A percentile compares a stretch with the other conserved stretches of the same genome.
Conservation (phyloP, 2,329 filamentous ascomycete species). For the Sporothrix schenckii region DNA sequence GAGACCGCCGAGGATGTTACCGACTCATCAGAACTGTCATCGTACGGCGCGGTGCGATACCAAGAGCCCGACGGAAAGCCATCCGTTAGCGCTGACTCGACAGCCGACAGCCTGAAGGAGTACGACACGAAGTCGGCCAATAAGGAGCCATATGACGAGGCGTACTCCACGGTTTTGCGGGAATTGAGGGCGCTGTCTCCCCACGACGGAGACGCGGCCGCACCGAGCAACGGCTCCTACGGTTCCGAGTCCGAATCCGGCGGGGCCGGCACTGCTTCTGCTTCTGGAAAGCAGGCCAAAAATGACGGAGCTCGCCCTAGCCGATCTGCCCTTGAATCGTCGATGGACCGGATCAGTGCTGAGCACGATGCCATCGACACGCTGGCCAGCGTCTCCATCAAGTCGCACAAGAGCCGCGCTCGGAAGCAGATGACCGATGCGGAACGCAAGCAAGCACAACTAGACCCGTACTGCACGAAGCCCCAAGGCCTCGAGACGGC, state of each 20-base stretch:
- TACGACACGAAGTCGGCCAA: slow-evolving; percentile 42
- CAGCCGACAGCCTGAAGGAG: slow-evolving; percentile 45
- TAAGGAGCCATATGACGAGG: slow-evolving; percentile 39
- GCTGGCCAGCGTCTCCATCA: slow-evolving; percentile 39
- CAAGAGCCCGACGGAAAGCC: slow-evolving; percentile 36
- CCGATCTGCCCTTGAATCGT: slow-evolving; percentile 40
- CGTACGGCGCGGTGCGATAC: slow-evolving; percentile 37
- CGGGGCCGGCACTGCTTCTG: neutral
- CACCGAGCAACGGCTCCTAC: neutral
- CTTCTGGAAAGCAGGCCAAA: slow-evolving; percentile 22
- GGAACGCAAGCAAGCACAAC: slow-evolving; percentile 27
- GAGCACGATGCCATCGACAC: slow-evolving; percentile 41
- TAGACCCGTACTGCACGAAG: slow-evolving; percentile 47
- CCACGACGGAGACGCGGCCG: slow-evolving; percentile 8
- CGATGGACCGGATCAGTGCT: slow-evolving; percentile 41
- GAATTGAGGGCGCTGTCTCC: slow-evolving; percentile 31
- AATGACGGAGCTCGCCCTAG: slow-evolving; percentile 22
- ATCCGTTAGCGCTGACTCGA: slow-evolving; percentile 45
- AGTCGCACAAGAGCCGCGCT: slow-evolving; percentile 33
- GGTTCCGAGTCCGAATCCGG: neutral
- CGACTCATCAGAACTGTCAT: slow-evolving; percentile 32
- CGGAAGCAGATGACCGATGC: slow-evolving; percentile 19
- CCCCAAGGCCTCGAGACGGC: slow-evolving; percentile 55
- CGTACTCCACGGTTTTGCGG: slow-evolving; percentile 39
- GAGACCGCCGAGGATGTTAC: slow-evolving; percentile 24